phyloP scores from a whole-genome alignment of 1,284 basidiomycete genomes.

The Hortiboletus rubellus region DNA sequence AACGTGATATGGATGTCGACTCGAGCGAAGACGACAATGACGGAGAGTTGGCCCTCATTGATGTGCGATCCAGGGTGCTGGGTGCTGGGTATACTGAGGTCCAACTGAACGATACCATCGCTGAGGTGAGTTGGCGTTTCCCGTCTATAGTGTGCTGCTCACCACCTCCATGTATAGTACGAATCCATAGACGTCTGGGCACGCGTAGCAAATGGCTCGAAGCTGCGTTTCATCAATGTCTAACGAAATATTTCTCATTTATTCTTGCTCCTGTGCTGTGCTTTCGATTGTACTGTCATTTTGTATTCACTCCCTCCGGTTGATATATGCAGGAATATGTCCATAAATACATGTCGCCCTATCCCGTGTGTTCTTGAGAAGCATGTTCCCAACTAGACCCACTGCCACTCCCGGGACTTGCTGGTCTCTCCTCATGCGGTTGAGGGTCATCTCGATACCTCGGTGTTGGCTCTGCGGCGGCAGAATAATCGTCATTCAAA shows the following conservation, averaged over 20 bases:
- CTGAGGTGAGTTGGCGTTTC: slow-evolving; percentile 54
- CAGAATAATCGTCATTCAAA: slow-evolving; percentile 62
- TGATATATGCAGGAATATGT: slow-evolving; percentile 21
- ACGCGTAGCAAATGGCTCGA: slow-evolving; percentile 74
- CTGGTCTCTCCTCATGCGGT: slow-evolving; percentile 29
- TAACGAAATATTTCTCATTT: slow-evolving; percentile 4
- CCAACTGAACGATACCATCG: slow-evolving; percentile 82
- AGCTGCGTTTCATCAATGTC: slow-evolving; percentile 58
- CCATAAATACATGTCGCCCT: slow-evolving; percentile 18
- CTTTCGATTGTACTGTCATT: slow-evolving; percentile 7
- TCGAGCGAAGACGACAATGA: slow-evolving; percentile 57
- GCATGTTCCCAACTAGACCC: slow-evolving; percentile 78
- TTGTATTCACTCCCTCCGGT: background rate
- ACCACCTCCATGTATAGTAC: slow-evolving; percentile 53
- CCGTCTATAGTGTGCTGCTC: slow-evolving; percentile 8
- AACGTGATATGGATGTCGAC: slow-evolving; percentile 69
- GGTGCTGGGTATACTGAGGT: slow-evolving; percentile 89
- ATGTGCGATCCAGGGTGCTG: slow-evolving; percentile 81
- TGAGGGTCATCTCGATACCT: slow-evolving; percentile 64
- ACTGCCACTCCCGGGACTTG: slow-evolving; percentile 46
- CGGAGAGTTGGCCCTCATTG: slow-evolving; percentile 75
- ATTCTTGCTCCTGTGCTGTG: background rate
- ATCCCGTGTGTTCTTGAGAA: slow-evolving; percentile 38
- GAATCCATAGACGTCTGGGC: slow-evolving; percentile 78
- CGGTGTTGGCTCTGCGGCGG: slow-evolving; percentile 39